Evolutionary conservation across 768 basidiomycete genomes (phyloP), one percentile per base, ranked within the genome.

Genomic region (Termitomyces sp.): DNA sequence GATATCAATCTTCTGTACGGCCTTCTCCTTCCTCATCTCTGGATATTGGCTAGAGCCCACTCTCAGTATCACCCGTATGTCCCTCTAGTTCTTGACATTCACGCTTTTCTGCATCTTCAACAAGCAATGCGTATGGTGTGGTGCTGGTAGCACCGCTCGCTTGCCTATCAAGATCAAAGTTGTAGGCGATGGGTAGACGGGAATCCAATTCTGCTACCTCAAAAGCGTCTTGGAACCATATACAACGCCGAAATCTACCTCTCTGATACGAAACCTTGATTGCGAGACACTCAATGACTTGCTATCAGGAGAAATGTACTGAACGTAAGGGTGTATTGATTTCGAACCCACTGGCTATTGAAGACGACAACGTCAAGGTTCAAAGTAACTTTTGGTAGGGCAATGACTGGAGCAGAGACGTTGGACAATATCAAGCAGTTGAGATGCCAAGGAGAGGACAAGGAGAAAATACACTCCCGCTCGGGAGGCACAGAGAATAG

Each of bases 351-450:
- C 39, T 68, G 65, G 30, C 58, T 59, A 48, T 65, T 56, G n/a
- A 45, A 61, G 39, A 45, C 19, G 30, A 41, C 57, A n/a, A 65
- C 54, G 21, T 52, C 45, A 7, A 66, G 42, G 2, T 57, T 52
- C 6, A 4, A 3, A 40, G 64, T 54, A 23, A 77, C 58, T 42
- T 62, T 51, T n/a, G 74, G 73, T 34, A 77, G 60, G 8, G 70
- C 72, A 1, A 73, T 64, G 30, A 72, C 67, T 7, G 72, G 66
- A 23, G 71, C 67, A n/a, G 73, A 66, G 52, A 71, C 73, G 56
- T 73, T 73, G 61, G n/a, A 78, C 72, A 10, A 69, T 59, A n/a
- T 79, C 78, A 57, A 77, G 57, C 49, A 74, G 69, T 49, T 74
- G 72, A 7, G 73, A 69, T 17, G 66, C 64, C 34, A 72, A 76